Conservation (phyloP, 2,329 filamentous ascomycete genomes). For the Diaporthe helianthi region DNA sequence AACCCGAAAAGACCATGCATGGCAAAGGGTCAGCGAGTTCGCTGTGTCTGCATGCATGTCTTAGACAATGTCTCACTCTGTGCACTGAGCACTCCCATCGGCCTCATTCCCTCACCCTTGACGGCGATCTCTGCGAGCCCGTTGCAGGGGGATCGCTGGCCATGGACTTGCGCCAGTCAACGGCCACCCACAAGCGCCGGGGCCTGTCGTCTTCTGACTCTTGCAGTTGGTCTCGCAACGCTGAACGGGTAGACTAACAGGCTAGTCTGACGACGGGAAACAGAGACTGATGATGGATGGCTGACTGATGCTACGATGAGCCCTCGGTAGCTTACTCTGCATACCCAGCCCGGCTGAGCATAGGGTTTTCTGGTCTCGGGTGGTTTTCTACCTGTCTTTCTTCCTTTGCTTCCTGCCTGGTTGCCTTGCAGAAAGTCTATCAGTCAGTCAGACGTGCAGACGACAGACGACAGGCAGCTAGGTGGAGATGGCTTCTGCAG, state of each 20-base stretch:
- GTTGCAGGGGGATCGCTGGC: conserved; percentile 5
- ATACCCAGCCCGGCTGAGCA: conserved; percentile 11
- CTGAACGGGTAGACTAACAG: conserved; percentile 13
- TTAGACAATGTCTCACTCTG: conserved; percentile 46
- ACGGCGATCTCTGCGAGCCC: conserved; percentile 8
- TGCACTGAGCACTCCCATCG: conserved; percentile 44
- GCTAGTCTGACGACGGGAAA: not conserved
- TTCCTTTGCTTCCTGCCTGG: not conserved
- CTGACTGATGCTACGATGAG: conserved; percentile 26
- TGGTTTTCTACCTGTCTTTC: not conserved
- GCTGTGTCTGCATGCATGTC: conserved; percentile 43
- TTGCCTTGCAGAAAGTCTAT: not conserved
- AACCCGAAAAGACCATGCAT: not conserved
- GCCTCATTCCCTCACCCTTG: conserved; percentile 35
- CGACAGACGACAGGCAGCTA: not conserved
- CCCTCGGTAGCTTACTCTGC: not conserved
- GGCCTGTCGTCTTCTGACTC: conserved; percentile 23
- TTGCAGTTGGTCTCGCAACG: conserved; percentile 26
- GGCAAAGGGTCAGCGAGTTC: conserved; percentile 28
- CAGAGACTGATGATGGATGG: conserved; percentile 20
- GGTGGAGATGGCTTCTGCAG: not conserved
- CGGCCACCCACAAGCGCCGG: conserved; percentile 22
- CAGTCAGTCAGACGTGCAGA: not conserved
- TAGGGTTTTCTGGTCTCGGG: not conserved
- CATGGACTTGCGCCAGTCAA: conserved; percentile 20